phyloP scores from a whole-genome alignment of 192 early-diverging fungal species.

The Entophlyctis luteolus region DNA sequence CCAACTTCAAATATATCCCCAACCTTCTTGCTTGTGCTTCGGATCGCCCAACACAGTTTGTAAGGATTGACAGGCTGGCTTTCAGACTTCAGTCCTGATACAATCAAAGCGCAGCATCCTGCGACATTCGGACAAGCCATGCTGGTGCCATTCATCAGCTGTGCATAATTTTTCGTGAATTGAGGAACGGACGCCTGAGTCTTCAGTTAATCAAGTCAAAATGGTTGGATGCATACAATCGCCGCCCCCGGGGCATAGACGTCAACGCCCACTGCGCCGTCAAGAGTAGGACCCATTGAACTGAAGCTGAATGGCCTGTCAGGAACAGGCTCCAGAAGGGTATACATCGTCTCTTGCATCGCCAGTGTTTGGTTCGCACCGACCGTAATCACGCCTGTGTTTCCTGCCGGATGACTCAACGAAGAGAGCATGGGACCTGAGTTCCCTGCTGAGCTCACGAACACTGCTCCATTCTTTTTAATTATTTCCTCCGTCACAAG shows the following conservation, averaged over 20 bases:
- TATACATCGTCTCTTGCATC: conserved; percentile 86
- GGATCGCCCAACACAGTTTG: conserved; percentile 73
- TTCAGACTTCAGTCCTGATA: conserved; percentile 78
- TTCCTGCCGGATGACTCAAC: conserved; percentile 77
- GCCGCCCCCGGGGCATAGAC: conserved; percentile 78
- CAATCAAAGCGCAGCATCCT: conserved; percentile 67
- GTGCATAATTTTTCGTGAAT: conserved; percentile 65
- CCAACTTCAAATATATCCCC: conserved; percentile 73
- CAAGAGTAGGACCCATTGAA: conserved; percentile 78
- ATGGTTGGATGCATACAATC: conserved; percentile 81
- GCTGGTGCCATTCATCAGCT: conserved; percentile 87
- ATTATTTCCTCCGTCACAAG: conserved; percentile 77
- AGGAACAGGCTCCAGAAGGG: conserved; percentile 68
- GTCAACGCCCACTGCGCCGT: conserved; percentile 74
- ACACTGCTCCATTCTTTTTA: conserved; percentile 73
- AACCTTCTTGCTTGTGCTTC: conserved; percentile 68
- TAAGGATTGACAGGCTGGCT: conserved; percentile 70
- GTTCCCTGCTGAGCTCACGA: conserved; percentile 88
- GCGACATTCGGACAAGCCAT: conserved; percentile 93
- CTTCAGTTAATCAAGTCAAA: too few relatives aligned
- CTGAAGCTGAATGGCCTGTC: conserved; percentile 85
- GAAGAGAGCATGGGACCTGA: conserved; percentile 87
- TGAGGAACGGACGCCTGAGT: conserved; percentile 56
- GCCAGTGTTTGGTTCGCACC: conserved; percentile 83
- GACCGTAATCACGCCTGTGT: conserved; percentile 77